Base-by-base conservation (phyloP, 139 green algal species). In the Picochlorum sp. region DNA sequence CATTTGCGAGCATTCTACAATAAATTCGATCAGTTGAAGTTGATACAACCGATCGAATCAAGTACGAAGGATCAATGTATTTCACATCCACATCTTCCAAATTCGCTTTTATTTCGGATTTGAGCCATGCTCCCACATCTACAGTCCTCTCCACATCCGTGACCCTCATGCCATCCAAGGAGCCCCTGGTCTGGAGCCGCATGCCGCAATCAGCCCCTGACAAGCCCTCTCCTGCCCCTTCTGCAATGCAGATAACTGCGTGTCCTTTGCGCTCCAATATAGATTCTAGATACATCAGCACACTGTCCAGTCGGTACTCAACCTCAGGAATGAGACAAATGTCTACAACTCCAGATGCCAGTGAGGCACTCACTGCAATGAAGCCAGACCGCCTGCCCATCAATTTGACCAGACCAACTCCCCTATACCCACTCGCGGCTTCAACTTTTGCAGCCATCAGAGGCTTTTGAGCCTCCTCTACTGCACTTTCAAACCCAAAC, bases 261-360 rank as follows among this genome's bases (percentile, higher is more conserved):
- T 97, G 88, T 3, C 89, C 88, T 74, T 96, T 96, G 44, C 71
- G 38, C n/a, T 82, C 62, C 52, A 99, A 68, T 14, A 93, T 76
- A 3, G 46, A 46, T 26, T 90, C 74, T 37, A 99, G 41, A 74
- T 95, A 94, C 23, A 62, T 72, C 28, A 92, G 69, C 60, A 98
- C 74, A n/a, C 89, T 87, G 21, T 95, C 67, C 51, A 96, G 41
- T 23, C 71, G 64, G 71, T 97, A 98, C 14, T 49, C 62, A 11
- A 96, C 85, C 74, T 98, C 93, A 5, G 93, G 93, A 58, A 98
- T 99, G 34, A 99, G 77, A 70, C 85, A 94, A 7, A 58, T 66
- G 20, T 80, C 87, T 63, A 84, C 82, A 4, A 82, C 64, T 46
- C 75, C 83, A 30, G 80, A 88, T 3, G 84, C 79, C 68, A 90